Percentiles rank a stretch among this genome's conserved stretches.
These are phyloP conservation scores for Eimeria maxima DNA, from an alignment of 169 alveolate genomes.

Conservation along the genomic window DNA sequence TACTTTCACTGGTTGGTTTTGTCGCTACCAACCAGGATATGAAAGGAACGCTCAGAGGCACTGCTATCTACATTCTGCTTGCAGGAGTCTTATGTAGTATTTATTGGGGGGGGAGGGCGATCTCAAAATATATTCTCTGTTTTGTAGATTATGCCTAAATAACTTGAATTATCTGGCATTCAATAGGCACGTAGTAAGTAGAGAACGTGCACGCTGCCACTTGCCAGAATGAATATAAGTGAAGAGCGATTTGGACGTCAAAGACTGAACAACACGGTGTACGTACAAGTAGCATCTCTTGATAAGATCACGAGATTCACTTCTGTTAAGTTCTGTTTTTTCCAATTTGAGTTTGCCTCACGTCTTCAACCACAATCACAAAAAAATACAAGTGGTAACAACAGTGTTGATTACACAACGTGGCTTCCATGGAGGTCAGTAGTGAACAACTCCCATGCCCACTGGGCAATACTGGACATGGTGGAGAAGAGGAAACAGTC, in stretches of 20 bases:
- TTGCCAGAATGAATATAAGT: not conserved
- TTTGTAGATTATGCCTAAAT: not conserved
- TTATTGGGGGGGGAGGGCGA: not conserved
- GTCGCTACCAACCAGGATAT: not conserved
- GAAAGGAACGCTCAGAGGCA: not conserved
- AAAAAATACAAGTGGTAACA: not conserved
- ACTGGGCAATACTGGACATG: not conserved
- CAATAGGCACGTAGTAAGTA: not conserved
- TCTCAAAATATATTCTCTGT: not conserved
- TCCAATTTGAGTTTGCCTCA: not conserved
- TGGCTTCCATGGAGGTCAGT: slow-evolving; percentile 2
- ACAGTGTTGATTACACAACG: not conserved
- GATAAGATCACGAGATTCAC: not conserved
- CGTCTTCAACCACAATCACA: not conserved
- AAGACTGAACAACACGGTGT: not conserved
- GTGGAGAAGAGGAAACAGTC: not conserved
- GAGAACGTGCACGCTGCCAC: not conserved
- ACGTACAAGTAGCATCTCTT: not conserved
- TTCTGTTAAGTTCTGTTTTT: slow-evolving; percentile 30
- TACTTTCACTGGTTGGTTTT: not conserved
- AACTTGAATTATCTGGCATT: not conserved
- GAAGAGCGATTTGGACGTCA: not conserved
- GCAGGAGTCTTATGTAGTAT: not conserved
- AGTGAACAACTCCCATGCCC: not conserved
- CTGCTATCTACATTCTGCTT: not conserved